Conservation (phyloP, 73 alveolate species). For the Durusdinium trenchii region DNA sequence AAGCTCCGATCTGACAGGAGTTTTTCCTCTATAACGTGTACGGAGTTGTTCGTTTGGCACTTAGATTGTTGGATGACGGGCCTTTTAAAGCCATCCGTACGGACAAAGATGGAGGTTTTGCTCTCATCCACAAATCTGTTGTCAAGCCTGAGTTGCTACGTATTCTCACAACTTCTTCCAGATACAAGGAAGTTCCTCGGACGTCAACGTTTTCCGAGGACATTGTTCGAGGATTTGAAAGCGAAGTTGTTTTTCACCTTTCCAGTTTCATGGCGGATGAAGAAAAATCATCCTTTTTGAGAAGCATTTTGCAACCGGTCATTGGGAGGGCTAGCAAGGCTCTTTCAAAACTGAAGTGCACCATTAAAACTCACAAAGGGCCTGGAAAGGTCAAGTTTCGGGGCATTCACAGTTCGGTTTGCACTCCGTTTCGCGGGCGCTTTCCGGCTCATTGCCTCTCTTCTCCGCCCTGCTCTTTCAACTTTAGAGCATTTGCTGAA, state of each 20-base stretch:
- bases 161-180: background rate
- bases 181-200: background rate
- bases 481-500: background rate
- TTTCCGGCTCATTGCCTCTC: background rate
- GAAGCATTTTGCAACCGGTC: background rate
- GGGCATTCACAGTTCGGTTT: background rate
- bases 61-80: background rate
- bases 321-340: background rate
- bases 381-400: background rate
- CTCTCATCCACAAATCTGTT: background rate
- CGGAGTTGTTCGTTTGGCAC: background rate
- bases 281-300: background rate
- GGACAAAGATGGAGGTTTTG: slow-evolving; percentile 7
- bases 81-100: background rate
- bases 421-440: slow-evolving; percentile 15
- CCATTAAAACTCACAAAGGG: slow-evolving; percentile 16
- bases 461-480: background rate
- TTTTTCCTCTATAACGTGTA: background rate
- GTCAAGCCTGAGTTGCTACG: background rate
- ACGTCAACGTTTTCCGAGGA: background rate
- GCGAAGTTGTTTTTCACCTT: background rate
- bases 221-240: background rate
- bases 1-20: background rate
- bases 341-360: background rate
- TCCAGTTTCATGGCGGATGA: background rate